Evolutionary conservation across 2,329 filamentous ascomycete genomes (phyloP), one percentile per base, ranked within the genome.

Genomic region (Pleomassaria siparia): DNA sequence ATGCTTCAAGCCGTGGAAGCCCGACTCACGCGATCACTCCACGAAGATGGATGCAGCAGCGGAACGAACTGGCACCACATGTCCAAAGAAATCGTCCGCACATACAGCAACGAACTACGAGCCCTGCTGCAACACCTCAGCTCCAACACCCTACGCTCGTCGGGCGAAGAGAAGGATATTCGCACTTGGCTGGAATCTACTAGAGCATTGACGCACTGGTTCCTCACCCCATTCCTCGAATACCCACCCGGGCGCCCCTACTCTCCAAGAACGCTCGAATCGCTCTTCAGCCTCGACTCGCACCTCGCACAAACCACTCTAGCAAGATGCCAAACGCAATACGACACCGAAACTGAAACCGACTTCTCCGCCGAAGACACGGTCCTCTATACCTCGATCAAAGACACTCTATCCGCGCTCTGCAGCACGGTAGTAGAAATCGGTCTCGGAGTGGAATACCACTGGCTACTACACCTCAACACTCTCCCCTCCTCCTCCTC

Each of bases 211-310:
- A 74, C 69, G 21, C 76, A 79, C 51, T 64, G 69, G 50, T 72
- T 76, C 42, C 59, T 77, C 41, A 66, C 79, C 8, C 70, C 72
- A 2, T 78, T 71, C 50, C 60, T 79, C 22, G 69, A 76, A 50
- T 80, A 78, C 49, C 76, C 76, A 2, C 15, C 48, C 45, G 9
- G 29, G 3, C 40, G 43, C 3, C 47, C 46, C 1, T 53, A 54
- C 13, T 32, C 54, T 6, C 30, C 53, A 4, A 43, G 46, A 13
- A 30, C 46, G 12, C 30, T 58, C 21, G 32, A 53, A 5, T 41
- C 51, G 10, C 53, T 66, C 4, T 78, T 75, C 66, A 51, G 42
- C 7, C 48, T 57, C 2, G 47, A 58, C 5, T 72, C 74, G 7
- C 49, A 50, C 4, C 50, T 72, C 0, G 76, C 71, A 46, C 58